phyloP scores from a whole-genome alignment of 1,139 yeast genomes.

The Geotrichum australiense region DNA sequence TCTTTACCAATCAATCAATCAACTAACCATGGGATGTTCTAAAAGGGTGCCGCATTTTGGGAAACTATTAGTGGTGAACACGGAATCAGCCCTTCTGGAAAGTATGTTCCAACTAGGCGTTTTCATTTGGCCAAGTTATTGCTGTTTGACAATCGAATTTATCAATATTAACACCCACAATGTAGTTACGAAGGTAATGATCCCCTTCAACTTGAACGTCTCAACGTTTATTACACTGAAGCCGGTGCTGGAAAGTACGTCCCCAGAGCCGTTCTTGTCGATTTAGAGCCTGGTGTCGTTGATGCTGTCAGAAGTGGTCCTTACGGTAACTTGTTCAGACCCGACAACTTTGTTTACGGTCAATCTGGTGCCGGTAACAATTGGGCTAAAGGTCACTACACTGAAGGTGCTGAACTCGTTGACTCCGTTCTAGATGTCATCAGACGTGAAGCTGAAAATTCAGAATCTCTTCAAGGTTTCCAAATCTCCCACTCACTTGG shows the following conservation, averaged over 20 bases:
- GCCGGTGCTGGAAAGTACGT: constrained; percentile 39
- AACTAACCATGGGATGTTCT: not conserved
- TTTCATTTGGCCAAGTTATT: not conserved
- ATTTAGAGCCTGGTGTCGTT: constrained; percentile 43
- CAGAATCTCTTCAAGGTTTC: constrained; percentile 42
- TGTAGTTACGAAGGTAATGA: constrained; percentile 29
- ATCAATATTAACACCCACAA: not conserved
- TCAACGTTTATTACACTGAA: constrained; percentile 31
- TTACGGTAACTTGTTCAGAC: constrained; percentile 39
- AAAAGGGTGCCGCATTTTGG: constrained; percentile 92
- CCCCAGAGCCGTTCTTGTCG: constrained; percentile 43
- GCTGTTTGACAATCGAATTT: not conserved
- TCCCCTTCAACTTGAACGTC: constrained; percentile 37
- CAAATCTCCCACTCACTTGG: constrained; percentile 43
- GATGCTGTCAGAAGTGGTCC: constrained; percentile 40
- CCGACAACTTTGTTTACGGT: constrained; percentile 41
- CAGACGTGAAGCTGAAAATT: constrained; percentile 40
- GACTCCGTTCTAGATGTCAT: constrained; percentile 42
- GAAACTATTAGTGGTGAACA: constrained; percentile 97
- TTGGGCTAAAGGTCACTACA: constrained; percentile 45
- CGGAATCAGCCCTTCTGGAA: constrained; percentile 79
- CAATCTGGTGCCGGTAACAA: constrained; percentile 44
- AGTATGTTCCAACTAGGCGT: constrained; percentile 18
- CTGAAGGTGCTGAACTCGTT: constrained; percentile 43
- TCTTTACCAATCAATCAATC: constrained; percentile 1